These are phyloP conservation scores for Teratosphaeria gauchensis DNA, from an alignment of 2,329 filamentous ascomycete species.

Conservation along the genomic window DNA sequence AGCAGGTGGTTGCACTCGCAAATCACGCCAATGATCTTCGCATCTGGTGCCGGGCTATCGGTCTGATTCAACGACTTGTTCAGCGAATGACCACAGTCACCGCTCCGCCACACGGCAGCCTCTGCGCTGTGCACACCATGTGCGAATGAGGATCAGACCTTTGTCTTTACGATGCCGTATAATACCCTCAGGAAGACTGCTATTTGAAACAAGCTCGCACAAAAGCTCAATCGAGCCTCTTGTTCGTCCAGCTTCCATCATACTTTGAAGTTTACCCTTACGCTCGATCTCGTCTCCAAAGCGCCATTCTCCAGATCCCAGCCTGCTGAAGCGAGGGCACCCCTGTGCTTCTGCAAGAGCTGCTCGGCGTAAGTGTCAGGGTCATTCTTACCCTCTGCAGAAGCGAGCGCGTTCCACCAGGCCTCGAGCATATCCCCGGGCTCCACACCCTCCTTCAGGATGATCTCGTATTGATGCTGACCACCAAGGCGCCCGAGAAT, in stretches of 20 bases:
- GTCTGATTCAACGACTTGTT: not conserved
- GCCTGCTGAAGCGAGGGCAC: conserved; percentile 39
- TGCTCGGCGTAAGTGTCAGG: conserved; percentile 22
- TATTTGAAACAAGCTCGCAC: not conserved
- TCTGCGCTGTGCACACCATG: not conserved
- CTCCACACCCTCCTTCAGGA: conserved; percentile 51
- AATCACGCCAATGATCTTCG: not conserved
- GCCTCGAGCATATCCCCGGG: conserved; percentile 46
- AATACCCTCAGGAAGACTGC: too few species aligned
- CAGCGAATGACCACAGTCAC: not conserved
- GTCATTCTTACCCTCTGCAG: conserved; percentile 23
- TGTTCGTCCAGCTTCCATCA: not conserved
- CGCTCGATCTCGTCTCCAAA: conserved; percentile 55
- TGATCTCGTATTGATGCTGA: conserved; percentile 40
- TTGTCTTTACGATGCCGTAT: not conserved
- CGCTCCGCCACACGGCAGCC: not conserved
- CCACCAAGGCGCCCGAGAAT: not conserved
- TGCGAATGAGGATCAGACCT: not conserved
- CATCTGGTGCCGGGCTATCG: not conserved
- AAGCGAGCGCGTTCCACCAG: conserved; percentile 52
- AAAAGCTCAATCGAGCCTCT: not conserved
- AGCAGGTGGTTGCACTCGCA: not conserved
- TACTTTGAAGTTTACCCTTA: conserved; percentile 9
- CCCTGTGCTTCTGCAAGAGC: conserved; percentile 38
- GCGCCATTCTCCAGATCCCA: conserved; percentile 59